These are phyloP conservation scores for Anastatica hierochuntica DNA, from an alignment of 345 rosid genomes.

Conservation along the genomic window DNA sequence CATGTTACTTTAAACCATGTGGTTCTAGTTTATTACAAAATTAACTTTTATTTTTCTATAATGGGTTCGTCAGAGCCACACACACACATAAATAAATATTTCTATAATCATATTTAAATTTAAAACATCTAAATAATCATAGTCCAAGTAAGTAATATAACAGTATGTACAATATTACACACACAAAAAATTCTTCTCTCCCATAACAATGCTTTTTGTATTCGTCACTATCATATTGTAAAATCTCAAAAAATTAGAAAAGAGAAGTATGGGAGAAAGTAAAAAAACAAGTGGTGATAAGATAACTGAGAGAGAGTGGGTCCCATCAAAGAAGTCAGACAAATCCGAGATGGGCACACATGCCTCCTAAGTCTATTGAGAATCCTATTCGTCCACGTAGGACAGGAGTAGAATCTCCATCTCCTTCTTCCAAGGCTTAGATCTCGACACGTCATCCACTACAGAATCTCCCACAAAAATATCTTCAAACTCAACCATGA, in stretches of 20 bases:
- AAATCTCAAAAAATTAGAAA: not conserved
- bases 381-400: conserved; percentile 42
- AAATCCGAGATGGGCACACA: conserved; percentile 39
- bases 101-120: too few relatives aligned
- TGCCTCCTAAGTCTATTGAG: conserved; percentile 23
- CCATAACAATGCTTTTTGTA: conserved; percentile 2
- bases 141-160: too few relatives aligned
- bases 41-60: not conserved
- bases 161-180: too few relatives aligned
- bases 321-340: not conserved
- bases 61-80: not conserved
- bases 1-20: not conserved
- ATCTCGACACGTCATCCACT: conserved; percentile 25
- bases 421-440: conserved; percentile 2
- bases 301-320: conserved; percentile 9
- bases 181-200: not conserved
- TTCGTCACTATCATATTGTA: too few relatives aligned
- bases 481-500: conserved; percentile 18
- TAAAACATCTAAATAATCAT: too few relatives aligned
- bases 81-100: too few relatives aligned
- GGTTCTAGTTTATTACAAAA: not conserved
- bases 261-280: conserved; percentile 9
- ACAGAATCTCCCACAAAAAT: too few relatives aligned
- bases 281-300: conserved; percentile 19
- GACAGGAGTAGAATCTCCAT: conserved; percentile 30